Base-by-base conservation (phyloP, 176 grass and related monocot genomes). In the Avena eriantha region DNA sequence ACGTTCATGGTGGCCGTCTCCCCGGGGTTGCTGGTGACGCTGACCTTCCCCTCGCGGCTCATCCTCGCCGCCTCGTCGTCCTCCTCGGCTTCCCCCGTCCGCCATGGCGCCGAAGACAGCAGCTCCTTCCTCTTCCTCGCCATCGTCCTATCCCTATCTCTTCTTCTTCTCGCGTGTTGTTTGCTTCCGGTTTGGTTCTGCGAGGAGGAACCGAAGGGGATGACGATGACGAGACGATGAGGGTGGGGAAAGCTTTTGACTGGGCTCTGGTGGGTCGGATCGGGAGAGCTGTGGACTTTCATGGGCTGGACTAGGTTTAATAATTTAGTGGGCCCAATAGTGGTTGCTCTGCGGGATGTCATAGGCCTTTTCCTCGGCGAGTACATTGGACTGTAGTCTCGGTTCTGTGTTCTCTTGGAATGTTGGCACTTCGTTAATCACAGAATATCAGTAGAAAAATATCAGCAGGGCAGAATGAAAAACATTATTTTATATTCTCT, bases 1-100 rank as follows among this genome's bases (percentile, higher is more conserved):
- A 92, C 80, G 88, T 88, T 84, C 93, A 95, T 95, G 88, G 93
- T 95, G 83, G 93, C 45, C 73, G 93, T 95, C 85, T 90, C 88
- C 4, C 90, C 93, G 0, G 93, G 90, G 80, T 92, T 81, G 83
- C 46, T 95, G 79, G 93, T 95, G 69, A 87, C 93, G 82, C 79
- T 87, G 78, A 95, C 88, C 88, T 95, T 95, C 5, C 90, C 93
- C 88, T 92, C 88, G 26, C 66, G 84, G 89, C 60, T 85, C 23
- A 95, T 75, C 93, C 88, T 92, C 0, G 88, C 24, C 8, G 69
- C 83, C n/a, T 92, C 84, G 31, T 84, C 81, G 47, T 84, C 86
- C 72, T 93, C 93, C 78, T 59, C 91, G 77, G 87, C 88, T 84
- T 95, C 93, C 67, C 89, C 93, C 49, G 86, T 92, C 21, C 93